Evolutionary conservation across 2,329 filamentous ascomycete species (phyloP).

Genomic region (Akanthomyces lecanii): DNA sequence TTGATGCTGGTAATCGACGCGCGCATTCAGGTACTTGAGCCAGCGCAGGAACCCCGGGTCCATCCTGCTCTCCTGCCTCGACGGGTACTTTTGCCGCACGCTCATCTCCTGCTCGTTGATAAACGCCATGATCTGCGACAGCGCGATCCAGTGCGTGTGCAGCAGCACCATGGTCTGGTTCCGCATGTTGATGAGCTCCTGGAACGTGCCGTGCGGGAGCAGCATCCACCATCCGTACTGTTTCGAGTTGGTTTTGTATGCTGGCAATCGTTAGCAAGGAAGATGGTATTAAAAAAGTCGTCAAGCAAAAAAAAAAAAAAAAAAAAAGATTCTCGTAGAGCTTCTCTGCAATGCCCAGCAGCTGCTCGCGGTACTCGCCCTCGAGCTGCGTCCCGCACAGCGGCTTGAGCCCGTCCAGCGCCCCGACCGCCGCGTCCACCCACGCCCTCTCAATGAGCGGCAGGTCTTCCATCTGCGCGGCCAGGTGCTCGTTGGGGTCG

Average conservation of each 20-base stretch:
- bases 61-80: constrained; percentile 23
- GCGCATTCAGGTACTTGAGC: constrained; percentile 47
- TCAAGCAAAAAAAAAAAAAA: neutral
- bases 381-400: constrained; percentile 43
- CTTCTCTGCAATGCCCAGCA: constrained; percentile 46
- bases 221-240: constrained; percentile 58
- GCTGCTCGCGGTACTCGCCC: constrained; percentile 40
- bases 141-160: constrained; percentile 50
- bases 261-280: constrained; percentile 26
- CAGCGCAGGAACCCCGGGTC: constrained; percentile 46
- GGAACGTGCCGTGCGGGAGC: constrained; percentile 49
- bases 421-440: constrained; percentile 43
- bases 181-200: constrained; percentile 43
- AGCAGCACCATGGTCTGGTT: constrained; percentile 46
- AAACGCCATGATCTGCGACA: constrained; percentile 51
- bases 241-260: constrained; percentile 45
- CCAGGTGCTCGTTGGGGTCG: constrained; percentile 38
- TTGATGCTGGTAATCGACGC: constrained; percentile 41
- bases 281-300: neutral
- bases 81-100: constrained; percentile 28
- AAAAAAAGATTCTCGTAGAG: constrained; percentile 43
- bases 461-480: constrained; percentile 42
- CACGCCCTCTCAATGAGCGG: constrained; percentile 43
- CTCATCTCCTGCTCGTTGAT: constrained; percentile 41
- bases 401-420: constrained; percentile 39